Evolutionary conservation across 345 rosid species (phyloP).

Genomic region (Orychophragmus violaceus): DNA sequence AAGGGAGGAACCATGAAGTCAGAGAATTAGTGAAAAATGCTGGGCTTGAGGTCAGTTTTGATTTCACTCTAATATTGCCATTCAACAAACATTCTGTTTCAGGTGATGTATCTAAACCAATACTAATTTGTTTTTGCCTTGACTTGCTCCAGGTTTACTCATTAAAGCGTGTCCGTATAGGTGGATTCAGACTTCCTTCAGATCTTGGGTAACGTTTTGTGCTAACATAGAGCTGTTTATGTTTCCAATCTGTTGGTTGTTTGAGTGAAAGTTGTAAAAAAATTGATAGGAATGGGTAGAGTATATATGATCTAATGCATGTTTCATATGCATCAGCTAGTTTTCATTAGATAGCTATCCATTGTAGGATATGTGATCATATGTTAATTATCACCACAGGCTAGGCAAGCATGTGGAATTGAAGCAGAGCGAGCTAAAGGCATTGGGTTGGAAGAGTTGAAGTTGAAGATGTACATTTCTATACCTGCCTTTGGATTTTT

Average conservation of each 20-base stretch:
- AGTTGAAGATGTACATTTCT: slow-evolving; percentile 7
- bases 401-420: slow-evolving; percentile 71
- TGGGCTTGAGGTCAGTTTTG: slow-evolving; percentile 82
- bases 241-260: background rate
- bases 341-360: background rate
- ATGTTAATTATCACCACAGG: slow-evolving; percentile 33
- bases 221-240: background rate
- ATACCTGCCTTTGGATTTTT: background rate
- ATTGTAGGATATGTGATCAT: background rate
- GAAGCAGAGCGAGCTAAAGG: slow-evolving; percentile 54
- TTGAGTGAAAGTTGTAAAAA: background rate
- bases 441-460: slow-evolving; percentile 69
- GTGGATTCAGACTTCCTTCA: slow-evolving; percentile 87
- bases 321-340: background rate
- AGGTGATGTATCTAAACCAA: background rate
- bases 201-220: slow-evolving; percentile 67
- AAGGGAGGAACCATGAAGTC: slow-evolving; percentile 96
- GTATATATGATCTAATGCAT: background rate
- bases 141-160: slow-evolving; percentile 57
- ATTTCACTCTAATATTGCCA: background rate
- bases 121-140: slow-evolving; percentile 4
- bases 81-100: background rate
- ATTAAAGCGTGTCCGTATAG: slow-evolving; percentile 73
- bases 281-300: background rate
- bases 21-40: slow-evolving; percentile 90